Percentiles rank a stretch among this genome's conserved stretches.
Conservation (phyloP, 2,329 filamentous ascomycete genomes). For the Aspergillus awamori region DNA sequence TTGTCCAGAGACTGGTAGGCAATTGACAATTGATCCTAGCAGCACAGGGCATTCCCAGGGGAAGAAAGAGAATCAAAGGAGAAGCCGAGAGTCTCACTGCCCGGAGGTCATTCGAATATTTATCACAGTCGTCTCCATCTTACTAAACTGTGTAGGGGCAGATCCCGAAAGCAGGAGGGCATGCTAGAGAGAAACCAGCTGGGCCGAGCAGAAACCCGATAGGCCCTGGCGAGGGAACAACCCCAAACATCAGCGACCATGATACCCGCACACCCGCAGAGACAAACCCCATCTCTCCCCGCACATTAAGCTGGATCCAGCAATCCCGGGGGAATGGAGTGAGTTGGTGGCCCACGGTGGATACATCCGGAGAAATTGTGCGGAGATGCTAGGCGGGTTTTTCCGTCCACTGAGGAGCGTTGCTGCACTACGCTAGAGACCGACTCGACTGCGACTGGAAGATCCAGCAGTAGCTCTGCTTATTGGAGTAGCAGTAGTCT, state of each 20-base stretch:
- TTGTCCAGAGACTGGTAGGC: slow-evolving; percentile 1
- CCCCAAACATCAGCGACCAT: not conserved
- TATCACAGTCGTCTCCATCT: not conserved
- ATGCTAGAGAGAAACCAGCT: not conserved
- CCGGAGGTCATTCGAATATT: not conserved
- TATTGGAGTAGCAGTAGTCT: not conserved
- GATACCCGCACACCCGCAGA: slow-evolving; percentile 11
- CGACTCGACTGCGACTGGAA: not conserved
- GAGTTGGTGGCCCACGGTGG: slow-evolving; percentile 8
- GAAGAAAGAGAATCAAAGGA: not conserved
- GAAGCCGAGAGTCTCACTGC: not conserved
- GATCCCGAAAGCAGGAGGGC: slow-evolving; percentile 1
- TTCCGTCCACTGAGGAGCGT: slow-evolving; percentile 20
- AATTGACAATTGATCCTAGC: slow-evolving; percentile 3
- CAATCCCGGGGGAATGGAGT: slow-evolving; percentile 10
- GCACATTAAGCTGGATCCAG: slow-evolving; percentile 12
- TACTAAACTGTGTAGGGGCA: not conserved
- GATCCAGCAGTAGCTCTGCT: not conserved
- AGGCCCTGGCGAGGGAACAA: slow-evolving; percentile 7
- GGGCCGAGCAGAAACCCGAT: not conserved
- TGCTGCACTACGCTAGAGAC: slow-evolving; percentile 5
- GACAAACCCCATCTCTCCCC: slow-evolving; percentile 12
- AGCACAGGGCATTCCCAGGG: slow-evolving; percentile 9
- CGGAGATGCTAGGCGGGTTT: slow-evolving; percentile 13
- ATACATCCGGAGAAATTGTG: slow-evolving; percentile 24